phyloP scores from a whole-genome alignment of 2,329 filamentous ascomycete species.

The Passalora sequoiae region DNA sequence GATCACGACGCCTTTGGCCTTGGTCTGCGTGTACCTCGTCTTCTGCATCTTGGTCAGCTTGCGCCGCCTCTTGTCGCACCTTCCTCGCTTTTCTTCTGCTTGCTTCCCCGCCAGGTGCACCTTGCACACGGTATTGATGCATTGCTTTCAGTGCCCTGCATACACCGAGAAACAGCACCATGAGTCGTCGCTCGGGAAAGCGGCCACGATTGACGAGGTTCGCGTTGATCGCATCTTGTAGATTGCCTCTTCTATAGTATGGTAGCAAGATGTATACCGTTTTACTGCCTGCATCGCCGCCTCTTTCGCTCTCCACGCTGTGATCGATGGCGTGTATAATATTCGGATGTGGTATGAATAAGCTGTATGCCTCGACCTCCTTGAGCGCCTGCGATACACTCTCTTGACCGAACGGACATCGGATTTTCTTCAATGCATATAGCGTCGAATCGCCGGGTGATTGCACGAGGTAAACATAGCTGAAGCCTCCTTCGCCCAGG shows the following conservation, averaged over 20 bases:
- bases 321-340: slow-evolving; percentile 86
- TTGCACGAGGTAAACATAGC: slow-evolving; percentile 97
- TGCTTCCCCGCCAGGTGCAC: slow-evolving; percentile 47
- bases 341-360: slow-evolving; percentile 76
- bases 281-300: slow-evolving; percentile 62
- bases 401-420: slow-evolving; percentile 95
- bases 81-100: slow-evolving; percentile 52
- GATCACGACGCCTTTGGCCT: slow-evolving; percentile 36
- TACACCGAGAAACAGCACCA: slow-evolving; percentile 87
- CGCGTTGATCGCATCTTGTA: slow-evolving; percentile 97
- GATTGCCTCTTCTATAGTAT: slow-evolving; percentile 90
- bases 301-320: slow-evolving; percentile 66
- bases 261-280: slow-evolving; percentile 95
- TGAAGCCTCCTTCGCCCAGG: slow-evolving; percentile 96
- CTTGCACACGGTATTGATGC: slow-evolving; percentile 75
- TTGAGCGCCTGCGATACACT: slow-evolving; percentile 91
- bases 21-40: slow-evolving; percentile 46
- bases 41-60: slow-evolving; percentile 47
- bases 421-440: slow-evolving; percentile 96
- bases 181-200: slow-evolving; percentile 82
- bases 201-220: slow-evolving; percentile 91
- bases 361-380: slow-evolving; percentile 92
- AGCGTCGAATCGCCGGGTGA: slow-evolving; percentile 77
- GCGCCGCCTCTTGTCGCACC: slow-evolving; percentile 51
- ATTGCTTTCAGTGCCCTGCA: slow-evolving; percentile 82